A percentile compares a stretch with the other conserved stretches of the same genome.
Conservation (phyloP, 345 rosid species). For the Erysimum cheiranthoides region DNA sequence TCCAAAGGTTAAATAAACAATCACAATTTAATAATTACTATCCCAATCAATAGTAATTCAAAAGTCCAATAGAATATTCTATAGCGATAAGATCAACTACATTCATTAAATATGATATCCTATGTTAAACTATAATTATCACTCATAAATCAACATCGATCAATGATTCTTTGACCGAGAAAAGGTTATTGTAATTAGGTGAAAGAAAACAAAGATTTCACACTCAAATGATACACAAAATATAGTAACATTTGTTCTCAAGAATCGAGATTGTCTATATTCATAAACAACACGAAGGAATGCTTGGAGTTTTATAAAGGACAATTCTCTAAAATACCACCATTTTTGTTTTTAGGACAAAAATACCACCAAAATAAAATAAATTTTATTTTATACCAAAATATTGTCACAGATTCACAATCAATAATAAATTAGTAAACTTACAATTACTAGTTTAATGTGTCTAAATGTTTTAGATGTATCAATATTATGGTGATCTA, state of each 20-base stretch:
- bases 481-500: not conserved
- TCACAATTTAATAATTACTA: constrained; percentile 37
- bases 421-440: not conserved
- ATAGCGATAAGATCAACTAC: constrained; percentile 36
- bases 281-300: not conserved
- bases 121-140: constrained; percentile 30
- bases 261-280: constrained; percentile 2
- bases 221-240: constrained; percentile 22
- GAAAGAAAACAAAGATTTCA: constrained; percentile 22
- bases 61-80: constrained; percentile 41
- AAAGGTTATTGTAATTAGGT: constrained; percentile 11
- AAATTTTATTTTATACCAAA: not conserved
- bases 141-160: constrained; percentile 34
- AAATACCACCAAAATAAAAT: too few species aligned
- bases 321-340: too few species aligned
- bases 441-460: not conserved
- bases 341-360: too few species aligned
- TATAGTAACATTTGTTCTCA: not conserved
- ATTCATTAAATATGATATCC: constrained; percentile 36
- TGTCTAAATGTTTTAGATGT: too few species aligned
- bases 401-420: not conserved
- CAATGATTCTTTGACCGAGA: constrained; percentile 37
- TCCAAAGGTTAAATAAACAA: constrained; percentile 35
- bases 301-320: not conserved
- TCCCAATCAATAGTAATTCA: constrained; percentile 39